Evolutionary conservation across 2,329 filamentous ascomycete genomes (phyloP), one percentile per base, ranked within the genome.

Genomic region (Exophiala sp.): DNA sequence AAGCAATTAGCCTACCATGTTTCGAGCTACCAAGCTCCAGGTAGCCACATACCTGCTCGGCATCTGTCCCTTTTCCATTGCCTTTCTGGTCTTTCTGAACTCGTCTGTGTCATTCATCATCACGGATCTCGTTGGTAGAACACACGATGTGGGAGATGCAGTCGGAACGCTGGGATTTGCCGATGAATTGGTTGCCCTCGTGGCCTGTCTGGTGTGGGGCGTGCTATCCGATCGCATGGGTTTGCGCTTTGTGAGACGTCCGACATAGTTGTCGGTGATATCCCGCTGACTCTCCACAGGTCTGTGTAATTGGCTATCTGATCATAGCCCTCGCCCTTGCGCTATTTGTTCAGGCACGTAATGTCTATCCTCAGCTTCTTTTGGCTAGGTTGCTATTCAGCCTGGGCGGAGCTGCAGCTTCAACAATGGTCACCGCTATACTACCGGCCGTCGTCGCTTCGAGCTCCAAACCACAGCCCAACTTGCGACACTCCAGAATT

Each of bases 361-460:
- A 91, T 71, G 83, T 96, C 7, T 96, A 96, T 71, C 92, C 94
- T 8, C 86, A 95, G 69, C 76, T 99, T 62, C 75, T 97, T 50
- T 75, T 96, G 39, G 91, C 88, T 50, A 81, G 94, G 61, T 76
- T 97, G 47, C 76, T 95, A 51, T 99, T 99, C 72, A 94, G 91
- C 62, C 64, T 96, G 14, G 94, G 94, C 20, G 94, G 89, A 16
- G 91, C 91, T n/a, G 94, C 92, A 18, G 85, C 88, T 79, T 91
- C 91, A 11, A 97, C 94, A 1, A 99, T 99, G 94, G 94, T 99
- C 16, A 97, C 94, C 7, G 94, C 94, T 3, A 90, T 95, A 42
- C 78, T 99, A 20, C 94, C 94, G 1, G 85, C 79, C 24, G 83
- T 87, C 71, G 54, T 47, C 32, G 51, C 65, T 16, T 35, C 46